A percentile compares a stretch with the other conserved stretches of the same genome.
These are phyloP conservation scores for Metschnikowia kunwiensis DNA, from an alignment of 805 yeast genomes.

Conservation along the genomic window DNA sequence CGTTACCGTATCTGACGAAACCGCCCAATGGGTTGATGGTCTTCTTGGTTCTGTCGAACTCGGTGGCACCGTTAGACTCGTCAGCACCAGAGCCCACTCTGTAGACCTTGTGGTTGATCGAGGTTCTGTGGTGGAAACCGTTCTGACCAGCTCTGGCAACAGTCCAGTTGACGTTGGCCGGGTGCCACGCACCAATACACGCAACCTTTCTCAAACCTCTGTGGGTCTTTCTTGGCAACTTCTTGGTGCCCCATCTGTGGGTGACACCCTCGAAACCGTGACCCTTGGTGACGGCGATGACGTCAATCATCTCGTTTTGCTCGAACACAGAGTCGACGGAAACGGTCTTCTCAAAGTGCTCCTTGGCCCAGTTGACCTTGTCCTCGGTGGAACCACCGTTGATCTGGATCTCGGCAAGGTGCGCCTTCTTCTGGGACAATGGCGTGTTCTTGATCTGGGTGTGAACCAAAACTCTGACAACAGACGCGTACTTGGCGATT, in stretches of 20 bases:
- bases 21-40: conserved; percentile 99
- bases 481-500: conserved; percentile 96
- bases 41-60: conserved; percentile 99
- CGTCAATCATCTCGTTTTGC: conserved; percentile 98
- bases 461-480: conserved; percentile 98
- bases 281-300: conserved; percentile 99
- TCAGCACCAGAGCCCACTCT: conserved; percentile 97
- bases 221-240: conserved; percentile 99
- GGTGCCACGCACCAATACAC: conserved; percentile 99
- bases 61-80: conserved; percentile 92
- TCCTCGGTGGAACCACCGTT: conserved; percentile 99
- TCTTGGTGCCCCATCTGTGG: conserved; percentile 99
- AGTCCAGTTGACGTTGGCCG: conserved; percentile 98
- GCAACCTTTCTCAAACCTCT: conserved; percentile 99
- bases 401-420: conserved; percentile 98
- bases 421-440: conserved; percentile 98
- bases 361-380: conserved; percentile 98
- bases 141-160: conserved; percentile 99
- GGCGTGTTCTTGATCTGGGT: conserved; percentile 99
- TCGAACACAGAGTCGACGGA: conserved; percentile 94
- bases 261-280: conserved; percentile 99
- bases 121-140: conserved; percentile 99
- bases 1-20: conserved; percentile 98
- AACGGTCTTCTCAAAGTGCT: conserved; percentile 98
- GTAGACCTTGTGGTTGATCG: conserved; percentile 99